A percentile compares a stretch with the other conserved stretches of the same genome.
Conservation (phyloP, 768 basidiomycete species). For the Gyrodon lividus region DNA sequence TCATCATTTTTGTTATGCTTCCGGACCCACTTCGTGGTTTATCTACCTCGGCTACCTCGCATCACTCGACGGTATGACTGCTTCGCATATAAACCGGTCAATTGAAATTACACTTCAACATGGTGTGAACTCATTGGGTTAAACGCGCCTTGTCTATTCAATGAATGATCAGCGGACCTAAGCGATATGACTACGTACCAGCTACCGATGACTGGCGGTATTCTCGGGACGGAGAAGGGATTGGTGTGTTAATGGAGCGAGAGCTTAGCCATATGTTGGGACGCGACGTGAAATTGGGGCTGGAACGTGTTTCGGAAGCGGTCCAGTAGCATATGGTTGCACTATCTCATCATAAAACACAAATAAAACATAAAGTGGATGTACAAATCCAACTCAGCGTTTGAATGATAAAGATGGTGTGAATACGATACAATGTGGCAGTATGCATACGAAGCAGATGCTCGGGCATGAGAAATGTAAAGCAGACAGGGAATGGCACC, state of each 20-base stretch:
- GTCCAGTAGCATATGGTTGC: slow-evolving; percentile 12
- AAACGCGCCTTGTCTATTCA: background rate
- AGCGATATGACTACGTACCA: slow-evolving; percentile 79
- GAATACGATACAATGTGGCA: slow-evolving; percentile 11
- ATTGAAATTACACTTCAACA: background rate
- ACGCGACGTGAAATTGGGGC: slow-evolving; percentile 32
- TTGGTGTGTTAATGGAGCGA: slow-evolving; percentile 62
- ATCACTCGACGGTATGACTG: background rate
- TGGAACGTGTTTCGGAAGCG: slow-evolving; percentile 26
- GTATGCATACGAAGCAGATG: background rate
- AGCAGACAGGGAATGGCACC: background rate
- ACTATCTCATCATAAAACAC: background rate
- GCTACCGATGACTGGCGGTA: slow-evolving; percentile 71
- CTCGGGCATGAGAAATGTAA: background rate
- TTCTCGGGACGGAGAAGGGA: slow-evolving; percentile 57
- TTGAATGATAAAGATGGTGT: slow-evolving; percentile 2
- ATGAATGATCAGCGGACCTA: slow-evolving; percentile 67
- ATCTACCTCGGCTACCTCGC: background rate
- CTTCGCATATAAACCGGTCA: background rate
- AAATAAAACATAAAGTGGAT: background rate
- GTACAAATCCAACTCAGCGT: background rate
- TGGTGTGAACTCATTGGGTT: background rate
- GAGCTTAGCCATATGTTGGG: slow-evolving; percentile 57
- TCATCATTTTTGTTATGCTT: slow-evolving; percentile 3
- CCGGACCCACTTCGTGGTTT: background rate